Conservation (phyloP, 768 basidiomycete genomes). For the Boletus rubroflammeus region DNA sequence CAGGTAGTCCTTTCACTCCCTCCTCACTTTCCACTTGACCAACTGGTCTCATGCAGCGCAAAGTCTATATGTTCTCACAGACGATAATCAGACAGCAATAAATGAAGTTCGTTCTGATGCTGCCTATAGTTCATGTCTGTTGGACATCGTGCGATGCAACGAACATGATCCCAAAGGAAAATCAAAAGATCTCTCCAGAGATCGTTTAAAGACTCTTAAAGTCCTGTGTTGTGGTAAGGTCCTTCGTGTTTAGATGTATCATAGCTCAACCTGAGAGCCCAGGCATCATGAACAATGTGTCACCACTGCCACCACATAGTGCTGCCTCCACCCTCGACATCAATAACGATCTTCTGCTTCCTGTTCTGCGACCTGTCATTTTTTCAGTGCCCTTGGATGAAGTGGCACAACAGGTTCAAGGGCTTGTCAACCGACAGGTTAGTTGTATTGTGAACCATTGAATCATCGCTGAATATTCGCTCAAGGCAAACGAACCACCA, state of each 20-base stretch:
- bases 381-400: constrained; percentile 55
- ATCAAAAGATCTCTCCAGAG: constrained; percentile 43
- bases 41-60: constrained; percentile 53
- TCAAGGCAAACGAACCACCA: constrained; percentile 45
- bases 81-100: constrained; percentile 80
- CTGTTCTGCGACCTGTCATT: constrained; percentile 65
- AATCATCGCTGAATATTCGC: neutral
- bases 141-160: constrained; percentile 52
- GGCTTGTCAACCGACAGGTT: constrained; percentile 52
- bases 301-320: constrained; percentile 70
- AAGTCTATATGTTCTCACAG: constrained; percentile 88
- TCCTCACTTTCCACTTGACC: neutral
- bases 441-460: constrained; percentile 5
- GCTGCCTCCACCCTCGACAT: constrained; percentile 60
- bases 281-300: constrained; percentile 78
- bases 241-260: neutral
- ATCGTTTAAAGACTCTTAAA: constrained; percentile 48
- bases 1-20: constrained; percentile 48
- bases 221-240: constrained; percentile 67
- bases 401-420: constrained; percentile 45
- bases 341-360: constrained; percentile 68
- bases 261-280: neutral
- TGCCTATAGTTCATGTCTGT: constrained; percentile 59
- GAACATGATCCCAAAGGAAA: constrained; percentile 33
- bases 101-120: constrained; percentile 59